phyloP scores from a whole-genome alignment of 768 basidiomycete genomes.

The Phylloporus scabripes region DNA sequence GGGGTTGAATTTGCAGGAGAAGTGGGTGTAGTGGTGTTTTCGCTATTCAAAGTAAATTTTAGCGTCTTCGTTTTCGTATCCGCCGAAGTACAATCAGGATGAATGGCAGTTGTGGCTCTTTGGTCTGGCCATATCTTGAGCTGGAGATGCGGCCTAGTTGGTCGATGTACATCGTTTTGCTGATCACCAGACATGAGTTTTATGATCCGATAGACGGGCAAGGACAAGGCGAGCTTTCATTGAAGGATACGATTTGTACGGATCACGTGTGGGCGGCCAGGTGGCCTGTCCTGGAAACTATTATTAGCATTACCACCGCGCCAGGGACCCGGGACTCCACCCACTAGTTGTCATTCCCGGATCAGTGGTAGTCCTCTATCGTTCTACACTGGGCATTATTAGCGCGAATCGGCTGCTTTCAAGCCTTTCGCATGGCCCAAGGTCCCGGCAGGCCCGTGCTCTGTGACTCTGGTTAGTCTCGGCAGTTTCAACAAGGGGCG shows the following conservation, averaged over 20 bases:
- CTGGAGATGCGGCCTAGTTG: conserved; percentile 5
- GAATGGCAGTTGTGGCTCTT: not conserved
- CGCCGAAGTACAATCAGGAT: not conserved
- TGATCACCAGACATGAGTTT: conserved; percentile 9
- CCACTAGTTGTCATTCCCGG: no score
- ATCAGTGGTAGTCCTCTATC: no score
- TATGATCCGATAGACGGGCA: not conserved
- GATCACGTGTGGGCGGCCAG: not conserved
- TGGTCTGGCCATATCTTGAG: conserved; percentile 4
- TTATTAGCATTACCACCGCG: not conserved
- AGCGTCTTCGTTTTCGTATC: not conserved
- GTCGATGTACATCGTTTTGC: not conserved
- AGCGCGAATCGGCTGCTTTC: no score
- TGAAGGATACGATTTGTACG: not conserved
- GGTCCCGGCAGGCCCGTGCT: no score
- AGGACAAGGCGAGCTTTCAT: not conserved
- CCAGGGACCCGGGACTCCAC: no score
- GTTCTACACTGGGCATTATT: no score
- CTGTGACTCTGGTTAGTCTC: no score
- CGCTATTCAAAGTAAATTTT: not conserved
- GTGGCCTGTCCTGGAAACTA: no score
- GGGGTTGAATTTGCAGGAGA: not conserved
- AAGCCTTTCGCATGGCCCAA: no score
- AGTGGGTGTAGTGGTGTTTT: not conserved
- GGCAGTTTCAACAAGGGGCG: no score